A percentile compares a stretch with the other conserved stretches of the same genome.
phyloP scores from a whole-genome alignment of 257 asterid species.

The Solanum sejunctum region DNA sequence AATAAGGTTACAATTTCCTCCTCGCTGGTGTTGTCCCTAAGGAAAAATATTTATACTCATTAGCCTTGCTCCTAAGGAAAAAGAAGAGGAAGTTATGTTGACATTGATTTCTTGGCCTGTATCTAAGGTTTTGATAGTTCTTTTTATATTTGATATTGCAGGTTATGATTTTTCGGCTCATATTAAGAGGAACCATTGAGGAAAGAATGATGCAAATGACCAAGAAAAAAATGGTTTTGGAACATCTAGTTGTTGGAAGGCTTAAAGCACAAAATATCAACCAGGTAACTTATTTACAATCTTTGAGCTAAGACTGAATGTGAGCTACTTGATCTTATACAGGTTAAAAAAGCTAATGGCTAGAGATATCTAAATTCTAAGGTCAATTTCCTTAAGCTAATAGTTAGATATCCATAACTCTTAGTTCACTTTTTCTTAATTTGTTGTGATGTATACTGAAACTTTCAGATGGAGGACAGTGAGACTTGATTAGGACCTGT shows the following conservation, averaged over 20 bases:
- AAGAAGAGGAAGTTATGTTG: not conserved
- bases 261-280: constrained; percentile 88
- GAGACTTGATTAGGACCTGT: not conserved
- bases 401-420: not conserved
- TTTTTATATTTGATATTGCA: constrained; percentile 17
- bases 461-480: not conserved
- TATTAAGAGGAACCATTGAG: constrained; percentile 90
- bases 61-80: not conserved
- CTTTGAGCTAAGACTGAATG: not conserved
- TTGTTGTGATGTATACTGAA: not conserved
- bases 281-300: constrained; percentile 41
- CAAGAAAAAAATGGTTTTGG: constrained; percentile 96
- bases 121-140: constrained; percentile 1
- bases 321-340: not conserved
- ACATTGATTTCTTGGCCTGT: constrained; percentile 5
- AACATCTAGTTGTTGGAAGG: constrained; percentile 96
- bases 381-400: not conserved
- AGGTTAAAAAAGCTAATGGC: not conserved
- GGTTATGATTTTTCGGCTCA: constrained; percentile 93
- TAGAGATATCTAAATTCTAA: not conserved
- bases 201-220: constrained; percentile 99
- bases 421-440: not conserved
- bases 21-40: not conserved
- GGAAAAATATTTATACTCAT: constrained; percentile 4
- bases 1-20: constrained; percentile 49